Evolutionary conservation across 208 protist species (phyloP).

Genomic region (Acanthamoeba castellanii): DNA sequence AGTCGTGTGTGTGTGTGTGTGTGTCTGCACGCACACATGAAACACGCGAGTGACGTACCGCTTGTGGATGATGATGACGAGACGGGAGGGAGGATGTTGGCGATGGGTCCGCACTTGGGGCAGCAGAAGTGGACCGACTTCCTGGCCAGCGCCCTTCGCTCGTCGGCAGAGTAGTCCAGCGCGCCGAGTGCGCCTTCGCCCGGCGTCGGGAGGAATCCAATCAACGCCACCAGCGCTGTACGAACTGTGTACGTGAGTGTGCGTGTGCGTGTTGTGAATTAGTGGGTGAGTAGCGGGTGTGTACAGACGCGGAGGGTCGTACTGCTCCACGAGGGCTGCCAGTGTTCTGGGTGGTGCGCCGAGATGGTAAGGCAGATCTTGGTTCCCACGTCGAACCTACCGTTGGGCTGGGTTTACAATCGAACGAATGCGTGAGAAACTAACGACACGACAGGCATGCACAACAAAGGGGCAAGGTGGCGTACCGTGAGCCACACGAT

Average conservation of each 20-base stretch:
- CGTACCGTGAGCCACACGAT: conserved; percentile 88
- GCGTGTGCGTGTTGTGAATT: too few species aligned
- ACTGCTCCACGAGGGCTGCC: conserved; percentile 90
- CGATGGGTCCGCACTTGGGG: conserved; percentile 71
- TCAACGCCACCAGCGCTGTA: conserved; percentile 90
- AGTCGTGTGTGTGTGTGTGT: neutral
- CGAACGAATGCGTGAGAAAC: neutral
- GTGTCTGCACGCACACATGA: neutral
- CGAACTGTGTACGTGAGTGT: conserved; percentile 75
- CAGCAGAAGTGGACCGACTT: conserved; percentile 81
- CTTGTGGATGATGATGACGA: neutral
- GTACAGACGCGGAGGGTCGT: neutral
- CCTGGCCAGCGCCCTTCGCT: conserved; percentile 80
- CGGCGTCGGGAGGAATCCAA: conserved; percentile 90
- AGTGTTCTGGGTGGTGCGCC: conserved; percentile 90
- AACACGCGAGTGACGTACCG: neutral
- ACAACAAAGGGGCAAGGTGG: neutral
- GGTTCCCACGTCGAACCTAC: conserved; percentile 90
- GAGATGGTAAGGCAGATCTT: conserved; percentile 93
- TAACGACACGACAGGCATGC: too few species aligned
- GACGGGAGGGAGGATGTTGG: neutral
- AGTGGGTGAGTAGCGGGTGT: neutral
- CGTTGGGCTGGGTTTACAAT: conserved; percentile 87
- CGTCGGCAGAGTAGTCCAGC: conserved; percentile 84
- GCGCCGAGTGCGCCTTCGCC: conserved; percentile 89